Evolutionary conservation across 768 basidiomycete species (phyloP).

Genomic region (Punctularia strigosozonata): DNA sequence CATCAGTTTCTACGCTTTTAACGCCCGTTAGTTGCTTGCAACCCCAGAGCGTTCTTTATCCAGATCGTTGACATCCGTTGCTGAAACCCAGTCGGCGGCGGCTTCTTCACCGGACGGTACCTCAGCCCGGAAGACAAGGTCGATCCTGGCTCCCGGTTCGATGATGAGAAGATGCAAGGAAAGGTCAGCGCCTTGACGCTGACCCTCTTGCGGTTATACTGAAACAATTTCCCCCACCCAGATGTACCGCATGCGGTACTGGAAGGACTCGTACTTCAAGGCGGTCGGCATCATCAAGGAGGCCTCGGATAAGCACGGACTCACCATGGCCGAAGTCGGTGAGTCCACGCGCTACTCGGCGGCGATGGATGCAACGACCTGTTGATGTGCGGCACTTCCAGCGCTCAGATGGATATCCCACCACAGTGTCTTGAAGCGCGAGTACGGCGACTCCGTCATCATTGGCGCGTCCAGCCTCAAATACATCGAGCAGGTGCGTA

Average conservation of each 20-base stretch:
- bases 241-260: conserved; percentile 30
- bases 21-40: conserved; percentile 22
- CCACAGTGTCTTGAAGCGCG: conserved; percentile 34
- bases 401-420: conserved; percentile 37
- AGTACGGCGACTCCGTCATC: conserved; percentile 38
- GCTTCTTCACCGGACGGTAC: conserved; percentile 29
- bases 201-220: background rate
- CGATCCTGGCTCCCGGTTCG: conserved; percentile 48
- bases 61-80: background rate
- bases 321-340: conserved; percentile 29
- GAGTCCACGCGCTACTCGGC: background rate
- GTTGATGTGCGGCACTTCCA: conserved; percentile 11
- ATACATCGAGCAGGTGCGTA: conserved; percentile 39
- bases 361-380: no score
- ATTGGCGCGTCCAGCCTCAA: conserved; percentile 50
- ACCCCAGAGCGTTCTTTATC: background rate
- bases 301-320: conserved; percentile 18
- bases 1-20: conserved; percentile 28
- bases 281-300: conserved; percentile 21
- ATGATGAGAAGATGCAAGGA: conserved; percentile 32
- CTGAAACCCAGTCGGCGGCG: conserved; percentile 19
- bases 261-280: conserved; percentile 19
- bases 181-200: conserved; percentile 18
- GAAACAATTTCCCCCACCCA: conserved; percentile 2
- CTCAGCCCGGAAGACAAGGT: conserved; percentile 22